Conservation (phyloP, 148 eudicot genomes). For the Persicaria tinctoria region DNA sequence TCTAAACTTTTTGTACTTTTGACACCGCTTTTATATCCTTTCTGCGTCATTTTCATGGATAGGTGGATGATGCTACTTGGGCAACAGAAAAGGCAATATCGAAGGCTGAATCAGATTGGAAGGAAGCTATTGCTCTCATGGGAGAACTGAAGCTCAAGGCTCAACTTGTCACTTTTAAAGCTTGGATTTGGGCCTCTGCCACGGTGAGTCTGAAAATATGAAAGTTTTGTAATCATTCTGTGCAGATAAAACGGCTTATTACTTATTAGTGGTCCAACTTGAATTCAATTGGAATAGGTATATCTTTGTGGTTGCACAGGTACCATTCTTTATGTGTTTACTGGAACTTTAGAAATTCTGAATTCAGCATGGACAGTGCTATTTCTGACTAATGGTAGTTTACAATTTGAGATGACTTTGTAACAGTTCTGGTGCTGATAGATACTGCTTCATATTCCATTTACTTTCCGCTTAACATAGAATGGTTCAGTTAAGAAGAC, state of each 20-base stretch:
- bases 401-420: not conserved
- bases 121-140: slow-evolving; percentile 45
- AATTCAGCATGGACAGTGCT: too few relatives aligned
- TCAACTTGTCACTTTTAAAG: slow-evolving; percentile 49
- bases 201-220: slow-evolving; percentile 43
- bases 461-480: not conserved
- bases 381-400: too few relatives aligned
- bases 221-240: not conserved
- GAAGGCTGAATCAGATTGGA: slow-evolving; percentile 62
- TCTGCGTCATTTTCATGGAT: slow-evolving; percentile 21
- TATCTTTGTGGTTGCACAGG: not conserved
- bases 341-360: not conserved
- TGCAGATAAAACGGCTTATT: not conserved
- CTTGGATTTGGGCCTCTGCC: slow-evolving; percentile 97
- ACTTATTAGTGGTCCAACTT: not conserved
- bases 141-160: slow-evolving; percentile 48
- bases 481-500: not conserved
- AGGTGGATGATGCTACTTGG: slow-evolving; percentile 94
- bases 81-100: slow-evolving; percentile 54
- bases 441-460: not conserved
- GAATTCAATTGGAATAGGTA: not conserved
- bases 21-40: not conserved
- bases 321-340: not conserved
- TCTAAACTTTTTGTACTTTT: not conserved
- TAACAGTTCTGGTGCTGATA: not conserved